These are phyloP conservation scores for Linum usitatissimum DNA, from an alignment of 345 rosid genomes.

Conservation along the genomic window DNA sequence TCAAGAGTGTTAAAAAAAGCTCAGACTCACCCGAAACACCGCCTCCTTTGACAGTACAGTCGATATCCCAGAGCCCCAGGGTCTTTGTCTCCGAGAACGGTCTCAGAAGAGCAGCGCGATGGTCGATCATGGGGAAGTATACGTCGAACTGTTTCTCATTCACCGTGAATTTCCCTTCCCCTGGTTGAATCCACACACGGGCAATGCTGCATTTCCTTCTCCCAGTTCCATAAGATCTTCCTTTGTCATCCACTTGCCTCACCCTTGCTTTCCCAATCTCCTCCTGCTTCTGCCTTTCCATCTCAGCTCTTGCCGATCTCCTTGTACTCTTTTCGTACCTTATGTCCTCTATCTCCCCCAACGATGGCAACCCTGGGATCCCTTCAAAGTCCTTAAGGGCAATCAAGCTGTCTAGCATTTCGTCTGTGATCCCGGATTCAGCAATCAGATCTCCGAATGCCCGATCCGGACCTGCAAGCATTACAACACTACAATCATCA, in stretches of 20 bases:
- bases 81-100: conserved; percentile 96
- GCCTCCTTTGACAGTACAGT: conserved; percentile 88
- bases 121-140: conserved; percentile 90
- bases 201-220: conserved; percentile 92
- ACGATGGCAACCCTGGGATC: conserved; percentile 74
- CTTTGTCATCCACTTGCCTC: conserved; percentile 74
- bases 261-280: conserved; percentile 77
- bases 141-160: conserved; percentile 82
- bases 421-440: conserved; percentile 86
- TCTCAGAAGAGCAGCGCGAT: conserved; percentile 85
- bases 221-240: conserved; percentile 94
- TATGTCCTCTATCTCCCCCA: conserved; percentile 66
- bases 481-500: conserved; percentile 1
- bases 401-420: conserved; percentile 82
- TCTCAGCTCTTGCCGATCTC: conserved; percentile 64
- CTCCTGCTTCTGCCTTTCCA: conserved; percentile 83
- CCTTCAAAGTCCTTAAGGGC: conserved; percentile 81
- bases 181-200: conserved; percentile 88
- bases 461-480: conserved; percentile 62
- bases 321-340: conserved; percentile 57
- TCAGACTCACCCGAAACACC: conserved; percentile 60
- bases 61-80: conserved; percentile 83
- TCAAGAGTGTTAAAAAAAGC: not conserved
- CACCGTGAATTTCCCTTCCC: conserved; percentile 62
- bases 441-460: conserved; percentile 92